A percentile compares a stretch with the other conserved stretches of the same genome.
Evolutionary conservation across 2,329 filamentous ascomycete species (phyloP).

Genomic region (Talaromyces marneffei): DNA sequence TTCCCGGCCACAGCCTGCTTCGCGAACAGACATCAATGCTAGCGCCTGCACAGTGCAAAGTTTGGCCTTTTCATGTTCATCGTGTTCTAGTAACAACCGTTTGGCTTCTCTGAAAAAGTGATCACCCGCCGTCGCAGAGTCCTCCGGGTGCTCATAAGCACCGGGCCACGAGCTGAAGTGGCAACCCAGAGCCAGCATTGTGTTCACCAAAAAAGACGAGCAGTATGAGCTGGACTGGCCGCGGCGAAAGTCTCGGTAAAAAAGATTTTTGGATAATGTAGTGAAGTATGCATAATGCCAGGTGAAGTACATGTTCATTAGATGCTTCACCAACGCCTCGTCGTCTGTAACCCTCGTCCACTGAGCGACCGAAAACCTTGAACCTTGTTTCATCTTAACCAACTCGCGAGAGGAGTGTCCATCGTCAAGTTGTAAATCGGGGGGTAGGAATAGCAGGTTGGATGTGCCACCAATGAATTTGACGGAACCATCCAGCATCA

Average conservation of each 20-base stretch:
- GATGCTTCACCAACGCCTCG: constrained; percentile 69
- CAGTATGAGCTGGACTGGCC: constrained; percentile 72
- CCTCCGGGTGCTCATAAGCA: constrained; percentile 64
- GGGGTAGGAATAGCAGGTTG: constrained; percentile 75
- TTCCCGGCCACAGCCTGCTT: constrained; percentile 89
- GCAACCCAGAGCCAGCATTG: constrained; percentile 86
- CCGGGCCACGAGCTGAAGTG: constrained; percentile 78
- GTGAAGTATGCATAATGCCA: constrained; percentile 98
- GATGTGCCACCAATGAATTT: constrained; percentile 93
- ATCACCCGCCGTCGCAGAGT: constrained; percentile 82
- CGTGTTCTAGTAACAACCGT: constrained; percentile 78
- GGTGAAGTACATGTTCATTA: constrained; percentile 96
- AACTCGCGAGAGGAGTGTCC: constrained; percentile 23
- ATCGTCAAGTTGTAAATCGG: constrained; percentile 36
- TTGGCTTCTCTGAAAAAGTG: constrained; percentile 96
- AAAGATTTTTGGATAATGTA: constrained; percentile 76
- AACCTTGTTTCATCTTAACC: constrained; percentile 38
- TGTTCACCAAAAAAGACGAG: constrained; percentile 83
- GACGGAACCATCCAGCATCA: constrained; percentile 78
- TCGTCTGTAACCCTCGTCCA: constrained; percentile 87
- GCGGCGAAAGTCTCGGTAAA: constrained; percentile 75
- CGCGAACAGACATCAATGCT: constrained; percentile 90
- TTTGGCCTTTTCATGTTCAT: constrained; percentile 84
- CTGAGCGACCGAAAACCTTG: constrained; percentile 67
- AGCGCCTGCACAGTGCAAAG: constrained; percentile 89